phyloP scores from a whole-genome alignment of 2,329 filamentous ascomycete species.

The Fusarium heterosporum region DNA sequence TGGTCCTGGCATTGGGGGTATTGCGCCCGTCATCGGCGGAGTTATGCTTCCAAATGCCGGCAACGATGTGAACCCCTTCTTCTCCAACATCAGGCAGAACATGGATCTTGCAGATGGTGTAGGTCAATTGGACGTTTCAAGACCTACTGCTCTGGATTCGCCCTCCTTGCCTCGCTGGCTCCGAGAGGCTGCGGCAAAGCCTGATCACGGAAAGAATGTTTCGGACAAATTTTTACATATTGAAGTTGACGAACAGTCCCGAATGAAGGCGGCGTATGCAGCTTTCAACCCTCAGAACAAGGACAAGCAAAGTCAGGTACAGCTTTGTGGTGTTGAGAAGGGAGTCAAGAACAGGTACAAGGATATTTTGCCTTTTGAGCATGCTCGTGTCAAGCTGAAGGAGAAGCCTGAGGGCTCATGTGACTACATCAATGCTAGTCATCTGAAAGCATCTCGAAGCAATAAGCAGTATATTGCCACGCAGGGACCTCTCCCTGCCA shows the following conservation, averaged over 20 bases:
- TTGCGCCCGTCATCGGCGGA: conserved; percentile 85
- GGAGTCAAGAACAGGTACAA: conserved; percentile 97
- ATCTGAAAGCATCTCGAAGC: conserved; percentile 81
- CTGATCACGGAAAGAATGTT: conserved; percentile 81
- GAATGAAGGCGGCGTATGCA: conserved; percentile 85
- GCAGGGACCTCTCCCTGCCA: conserved; percentile 91
- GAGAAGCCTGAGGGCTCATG: conserved; percentile 75
- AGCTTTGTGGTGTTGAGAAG: conserved; percentile 93
- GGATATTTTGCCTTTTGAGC: conserved; percentile 96
- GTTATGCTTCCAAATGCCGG: conserved; percentile 80
- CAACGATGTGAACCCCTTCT: conserved; percentile 86
- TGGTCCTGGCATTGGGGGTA: conserved; percentile 57
- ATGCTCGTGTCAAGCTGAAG: conserved; percentile 85
- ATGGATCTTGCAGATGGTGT: conserved; percentile 95
- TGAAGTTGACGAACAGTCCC: conserved; percentile 85
- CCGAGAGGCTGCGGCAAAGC: conserved; percentile 70
- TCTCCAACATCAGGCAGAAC: conserved; percentile 95
- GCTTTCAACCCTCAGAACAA: conserved; percentile 58
- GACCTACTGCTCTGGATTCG: conserved; percentile 60
- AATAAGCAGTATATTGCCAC: conserved; percentile 96
- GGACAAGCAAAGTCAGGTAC: conserved; percentile 59
- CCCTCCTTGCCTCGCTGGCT: conserved; percentile 81
- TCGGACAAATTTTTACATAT: conserved; percentile 87
- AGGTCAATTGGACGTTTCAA: conserved; percentile 75
- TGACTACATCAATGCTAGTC: conserved; percentile 96